Conservation (phyloP, 192 early-diverging fungal species). For the Backusella tuberculispora region DNA sequence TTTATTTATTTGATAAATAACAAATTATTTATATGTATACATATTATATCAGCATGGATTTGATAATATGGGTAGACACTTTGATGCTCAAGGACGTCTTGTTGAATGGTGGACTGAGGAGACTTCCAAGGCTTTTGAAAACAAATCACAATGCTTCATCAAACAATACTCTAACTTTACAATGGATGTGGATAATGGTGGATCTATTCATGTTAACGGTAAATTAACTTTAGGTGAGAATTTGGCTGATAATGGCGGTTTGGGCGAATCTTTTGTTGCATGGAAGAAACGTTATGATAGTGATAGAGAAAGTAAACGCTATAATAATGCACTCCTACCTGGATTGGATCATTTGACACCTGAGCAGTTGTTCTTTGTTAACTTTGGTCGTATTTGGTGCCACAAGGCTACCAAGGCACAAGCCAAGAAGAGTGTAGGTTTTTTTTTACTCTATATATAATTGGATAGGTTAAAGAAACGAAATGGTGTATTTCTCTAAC, state of each 20-base stretch:
- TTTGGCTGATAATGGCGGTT: conserved; percentile 72
- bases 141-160: conserved; percentile 61
- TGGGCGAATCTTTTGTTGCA: conserved; percentile 46
- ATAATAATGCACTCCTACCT: conserved; percentile 40
- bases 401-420: conserved; percentile 41
- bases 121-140: conserved; percentile 56
- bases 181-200: conserved; percentile 44
- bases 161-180: conserved; percentile 64
- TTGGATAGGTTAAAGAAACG: background rate
- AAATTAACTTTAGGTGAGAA: conserved; percentile 63
- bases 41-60: conserved; percentile 49
- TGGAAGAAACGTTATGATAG: conserved; percentile 42
- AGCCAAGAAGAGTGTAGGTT: conserved; percentile 50
- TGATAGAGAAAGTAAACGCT: conserved; percentile 24
- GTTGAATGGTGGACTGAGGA: conserved; percentile 72
- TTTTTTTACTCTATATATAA: background rate
- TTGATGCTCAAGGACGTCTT: conserved; percentile 44
- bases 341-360: conserved; percentile 56
- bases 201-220: conserved; percentile 58
- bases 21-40: no score
- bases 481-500: background rate
- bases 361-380: conserved; percentile 70
- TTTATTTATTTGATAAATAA: no score
- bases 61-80: conserved; percentile 54
- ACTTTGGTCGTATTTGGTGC: conserved; percentile 77